A percentile compares a stretch with the other conserved stretches of the same genome.
phyloP scores from a whole-genome alignment of 2,329 filamentous ascomycete genomes.

The Cladosporium sp. region DNA sequence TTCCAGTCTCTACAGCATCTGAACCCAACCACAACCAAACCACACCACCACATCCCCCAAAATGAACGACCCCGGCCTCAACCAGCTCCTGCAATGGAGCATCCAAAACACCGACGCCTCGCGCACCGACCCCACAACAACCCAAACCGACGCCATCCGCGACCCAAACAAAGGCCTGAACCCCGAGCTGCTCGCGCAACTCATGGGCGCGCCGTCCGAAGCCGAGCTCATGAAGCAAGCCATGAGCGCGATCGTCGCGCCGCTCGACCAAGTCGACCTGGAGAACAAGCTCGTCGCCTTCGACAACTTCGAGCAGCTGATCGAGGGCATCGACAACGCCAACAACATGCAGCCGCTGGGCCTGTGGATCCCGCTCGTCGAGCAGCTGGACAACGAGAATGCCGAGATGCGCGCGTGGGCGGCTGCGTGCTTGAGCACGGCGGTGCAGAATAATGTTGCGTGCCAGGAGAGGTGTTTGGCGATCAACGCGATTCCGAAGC shows the following conservation, averaged over 20 bases:
- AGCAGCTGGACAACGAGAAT: constrained; percentile 61
- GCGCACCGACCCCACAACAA: constrained; percentile 27
- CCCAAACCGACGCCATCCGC: constrained; percentile 18
- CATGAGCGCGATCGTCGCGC: constrained; percentile 67
- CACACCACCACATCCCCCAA: constrained; percentile 23
- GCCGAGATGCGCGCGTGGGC: constrained; percentile 73
- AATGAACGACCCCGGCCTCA: constrained; percentile 39
- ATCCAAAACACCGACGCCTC: constrained; percentile 53
- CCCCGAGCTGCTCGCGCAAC: constrained; percentile 62
- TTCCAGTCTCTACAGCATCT: not conserved
- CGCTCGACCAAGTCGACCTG: constrained; percentile 51
- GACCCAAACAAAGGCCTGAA: constrained; percentile 47
- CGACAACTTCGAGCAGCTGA: constrained; percentile 90
- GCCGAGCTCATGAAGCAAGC: constrained; percentile 84
- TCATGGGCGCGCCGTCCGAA: constrained; percentile 80
- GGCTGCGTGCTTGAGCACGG: constrained; percentile 90
- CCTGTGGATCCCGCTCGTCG: constrained; percentile 75
- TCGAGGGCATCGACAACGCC: constrained; percentile 91
- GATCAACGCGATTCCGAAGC: constrained; percentile 60
- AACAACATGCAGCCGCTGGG: constrained; percentile 79
- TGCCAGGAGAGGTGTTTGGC: constrained; percentile 66
- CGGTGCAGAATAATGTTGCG: constrained; percentile 90
- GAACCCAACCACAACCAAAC: constrained; percentile 11
- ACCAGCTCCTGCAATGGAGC: constrained; percentile 74
- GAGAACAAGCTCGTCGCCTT: constrained; percentile 78